These are phyloP conservation scores for Neonothopanus nambi DNA, from an alignment of 1,284 basidiomycete species.

Conservation along the genomic window DNA sequence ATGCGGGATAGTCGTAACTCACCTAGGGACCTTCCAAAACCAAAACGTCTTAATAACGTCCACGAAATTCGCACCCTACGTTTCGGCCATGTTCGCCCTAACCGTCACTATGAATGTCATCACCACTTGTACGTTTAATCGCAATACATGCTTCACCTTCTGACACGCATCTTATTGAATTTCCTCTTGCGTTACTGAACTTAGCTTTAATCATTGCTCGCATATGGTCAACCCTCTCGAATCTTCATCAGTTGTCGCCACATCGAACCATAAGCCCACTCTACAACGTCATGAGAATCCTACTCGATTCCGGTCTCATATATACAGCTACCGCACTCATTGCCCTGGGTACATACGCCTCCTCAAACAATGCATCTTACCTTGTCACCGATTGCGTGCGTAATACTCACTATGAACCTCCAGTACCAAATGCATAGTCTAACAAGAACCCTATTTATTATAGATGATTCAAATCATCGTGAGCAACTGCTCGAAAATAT, in stretches of 20 bases:
- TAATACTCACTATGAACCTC: background rate
- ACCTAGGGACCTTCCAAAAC: background rate
- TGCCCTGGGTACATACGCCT: background rate
- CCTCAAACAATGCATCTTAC: conserved; percentile 2
- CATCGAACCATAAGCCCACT: background rate
- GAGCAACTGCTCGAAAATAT: background rate
- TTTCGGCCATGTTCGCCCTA: background rate
- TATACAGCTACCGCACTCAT: conserved; percentile 4
- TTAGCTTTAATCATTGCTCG: conserved; percentile 9
- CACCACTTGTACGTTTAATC: conserved; percentile 6
- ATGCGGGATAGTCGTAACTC: conserved; percentile 1
- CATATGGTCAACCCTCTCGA: conserved; percentile 1
- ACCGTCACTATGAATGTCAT: conserved; percentile 7
- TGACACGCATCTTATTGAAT: too few species aligned
- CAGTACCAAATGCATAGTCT: background rate
- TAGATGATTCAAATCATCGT: conserved; percentile 11
- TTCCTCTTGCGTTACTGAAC: too few species aligned
- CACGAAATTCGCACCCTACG: conserved; percentile 4
- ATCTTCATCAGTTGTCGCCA: background rate
- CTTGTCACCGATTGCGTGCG: conserved; percentile 8
- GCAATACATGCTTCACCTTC: too few species aligned
- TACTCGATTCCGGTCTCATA: conserved; percentile 9
- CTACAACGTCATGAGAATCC: background rate
- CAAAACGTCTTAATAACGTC: background rate
- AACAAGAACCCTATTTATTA: background rate